Evolutionary conservation across 2,329 filamentous ascomycete species (phyloP), one percentile per base, ranked within the genome.

Genomic region (Teratosphaeria destructans): DNA sequence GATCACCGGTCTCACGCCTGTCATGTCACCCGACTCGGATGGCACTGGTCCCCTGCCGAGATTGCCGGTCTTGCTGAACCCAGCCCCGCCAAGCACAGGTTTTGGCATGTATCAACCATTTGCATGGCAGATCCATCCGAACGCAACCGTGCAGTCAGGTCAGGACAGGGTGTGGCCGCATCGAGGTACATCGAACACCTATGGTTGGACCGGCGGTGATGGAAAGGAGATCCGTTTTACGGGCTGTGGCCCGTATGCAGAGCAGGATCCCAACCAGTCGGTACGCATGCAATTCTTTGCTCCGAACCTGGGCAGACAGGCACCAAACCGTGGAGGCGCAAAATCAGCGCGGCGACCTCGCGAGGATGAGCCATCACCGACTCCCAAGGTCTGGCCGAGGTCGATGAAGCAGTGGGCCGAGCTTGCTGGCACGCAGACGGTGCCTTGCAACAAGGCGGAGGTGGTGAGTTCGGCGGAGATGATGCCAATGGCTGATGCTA

Each of bases 151-250:
- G 59, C 29, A 55, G 57, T 54, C 58, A 59, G 39, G 66, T 65
- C 65, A 65, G 61, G 14, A 68, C 67, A 43, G 66, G 62, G 52
- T 62, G 64, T 11, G 57, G 43, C 32, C 55, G 26, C 32, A 52
- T 29, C 7, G 16, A 7, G n/a, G 16, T 54, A 55, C n/a, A 14
- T 43, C 37, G 57, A 43, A 19, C 54, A 60, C 57, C n/a, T 71
- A 67, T 58, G 68, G 67, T 52, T 74, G 72, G 72, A 60, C 62
- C 26, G 71, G 71, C 29, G 70, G 72, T 27, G 71, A 72, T 57
- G 72, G 72, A 8, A 63, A 63, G 23, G 72, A 74, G 65, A 74
- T 74, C 63, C 64, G 64, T 26, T 74, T 73, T 60, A 59, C 61
- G 14, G 70, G 72, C 32, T 62, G 68, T 56, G 70, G 71, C 16